These are phyloP conservation scores for Cladosporium sphaerospermum DNA, from an alignment of 2,329 filamentous ascomycete genomes.

Conservation along the genomic window DNA sequence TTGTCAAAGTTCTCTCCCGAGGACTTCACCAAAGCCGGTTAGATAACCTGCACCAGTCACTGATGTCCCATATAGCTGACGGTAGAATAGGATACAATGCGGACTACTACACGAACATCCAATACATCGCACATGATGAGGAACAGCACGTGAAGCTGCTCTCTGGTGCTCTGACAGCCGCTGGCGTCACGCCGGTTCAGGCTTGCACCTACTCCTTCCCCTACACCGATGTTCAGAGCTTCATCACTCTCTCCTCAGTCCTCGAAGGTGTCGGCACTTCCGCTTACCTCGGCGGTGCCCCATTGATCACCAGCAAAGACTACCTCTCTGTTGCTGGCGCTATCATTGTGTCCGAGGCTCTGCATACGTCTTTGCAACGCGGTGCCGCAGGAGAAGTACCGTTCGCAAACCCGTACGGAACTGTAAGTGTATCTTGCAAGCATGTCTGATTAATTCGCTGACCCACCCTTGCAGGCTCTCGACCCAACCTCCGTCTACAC, in stretches of 20 bases:
- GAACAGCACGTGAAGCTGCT: slow-evolving; percentile 52
- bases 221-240: slow-evolving; percentile 32
- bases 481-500: slow-evolving; percentile 55
- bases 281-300: slow-evolving; percentile 57
- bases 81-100: slow-evolving; percentile 28
- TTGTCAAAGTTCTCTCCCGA: slow-evolving; percentile 49
- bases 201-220: slow-evolving; percentile 52
- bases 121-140: slow-evolving; percentile 53
- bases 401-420: slow-evolving; percentile 55
- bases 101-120: slow-evolving; percentile 52
- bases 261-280: slow-evolving; percentile 54
- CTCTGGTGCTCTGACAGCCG: slow-evolving; percentile 36
- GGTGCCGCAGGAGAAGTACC: slow-evolving; percentile 44
- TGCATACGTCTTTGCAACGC: slow-evolving; percentile 54
- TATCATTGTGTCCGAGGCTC: slow-evolving; percentile 58
- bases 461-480: slow-evolving; percentile 37
- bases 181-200: slow-evolving; percentile 48
- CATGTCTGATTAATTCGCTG: not conserved
- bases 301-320: slow-evolving; percentile 49
- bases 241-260: slow-evolving; percentile 47
- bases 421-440: slow-evolving; percentile 18
- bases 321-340: slow-evolving; percentile 56
- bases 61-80: slow-evolving; percentile 18
- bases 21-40: slow-evolving; percentile 48
- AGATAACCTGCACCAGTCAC: slow-evolving; percentile 6